Conservation (phyloP, 192 early-diverging fungal genomes). For the Coemansia sp. region DNA sequence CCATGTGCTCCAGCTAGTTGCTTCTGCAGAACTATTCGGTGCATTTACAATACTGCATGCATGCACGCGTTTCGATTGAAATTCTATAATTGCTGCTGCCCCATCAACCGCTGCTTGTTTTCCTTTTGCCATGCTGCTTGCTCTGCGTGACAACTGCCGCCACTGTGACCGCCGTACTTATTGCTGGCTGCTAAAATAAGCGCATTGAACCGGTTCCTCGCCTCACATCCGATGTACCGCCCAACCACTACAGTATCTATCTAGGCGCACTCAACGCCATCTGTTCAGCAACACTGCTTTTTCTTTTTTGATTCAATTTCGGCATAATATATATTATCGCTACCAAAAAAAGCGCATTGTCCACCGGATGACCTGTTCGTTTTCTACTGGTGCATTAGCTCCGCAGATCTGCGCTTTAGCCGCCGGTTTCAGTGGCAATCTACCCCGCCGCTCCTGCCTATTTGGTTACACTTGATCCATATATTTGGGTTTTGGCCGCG, state of each 20-base stretch:
- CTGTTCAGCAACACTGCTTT: no score
- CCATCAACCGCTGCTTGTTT: no score
- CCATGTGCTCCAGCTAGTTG: not conserved
- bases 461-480: not conserved
- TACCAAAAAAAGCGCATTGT: not conserved
- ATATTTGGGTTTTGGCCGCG: not conserved
- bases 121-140: not conserved
- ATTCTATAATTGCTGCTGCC: no score
- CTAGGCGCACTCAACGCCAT: no score
- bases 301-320: no score
- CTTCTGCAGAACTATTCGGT: not conserved
- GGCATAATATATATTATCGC: no score
- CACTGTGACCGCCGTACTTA: no score
- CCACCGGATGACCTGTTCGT: not conserved
- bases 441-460: not conserved
- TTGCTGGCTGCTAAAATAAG: not conserved
- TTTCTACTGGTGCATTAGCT: slow-evolving; percentile 8
- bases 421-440: not conserved
- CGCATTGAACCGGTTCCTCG: no score
- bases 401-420: slow-evolving; percentile 5
- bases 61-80: no score
- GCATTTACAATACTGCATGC: no score
- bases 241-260: no score
- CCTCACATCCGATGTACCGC: no score
- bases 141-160: not conserved